Evolutionary conservation across 306 rosid species (phyloP).

Genomic region (Gastrolobium bilobum): DNA sequence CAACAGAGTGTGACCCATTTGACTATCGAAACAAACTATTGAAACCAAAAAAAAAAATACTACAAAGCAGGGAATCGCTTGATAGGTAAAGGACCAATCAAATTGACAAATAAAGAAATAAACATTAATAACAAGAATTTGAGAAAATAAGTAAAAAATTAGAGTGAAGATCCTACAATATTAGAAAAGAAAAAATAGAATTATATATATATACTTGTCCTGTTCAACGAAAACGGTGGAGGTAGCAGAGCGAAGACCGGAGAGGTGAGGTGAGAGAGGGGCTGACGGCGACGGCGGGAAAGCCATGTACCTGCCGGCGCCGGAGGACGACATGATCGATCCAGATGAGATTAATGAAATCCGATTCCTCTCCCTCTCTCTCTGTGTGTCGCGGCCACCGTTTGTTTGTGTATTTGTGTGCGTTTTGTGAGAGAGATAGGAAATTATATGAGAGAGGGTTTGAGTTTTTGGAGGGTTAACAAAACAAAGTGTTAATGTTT

Average conservation of each 20-base stretch:
- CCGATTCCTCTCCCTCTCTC: not conserved
- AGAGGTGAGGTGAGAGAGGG: conserved; percentile 62
- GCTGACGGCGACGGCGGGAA: conserved; percentile 92
- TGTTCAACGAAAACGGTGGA: conserved; percentile 76
- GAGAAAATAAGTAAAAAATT: not conserved
- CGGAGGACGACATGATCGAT: conserved; percentile 65
- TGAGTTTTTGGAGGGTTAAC: not conserved
- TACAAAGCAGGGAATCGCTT: conserved; percentile 18
- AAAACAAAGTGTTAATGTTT: too few relatives aligned
- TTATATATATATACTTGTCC: conserved; percentile 65
- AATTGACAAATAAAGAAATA: not conserved
- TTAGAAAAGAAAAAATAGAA: not conserved
- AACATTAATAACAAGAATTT: not conserved
- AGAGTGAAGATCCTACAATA: not conserved
- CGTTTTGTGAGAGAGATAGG: not conserved
- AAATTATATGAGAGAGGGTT: not conserved
- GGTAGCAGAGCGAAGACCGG: conserved; percentile 83
- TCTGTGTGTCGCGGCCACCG: too few relatives aligned
- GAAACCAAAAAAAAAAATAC: not conserved
- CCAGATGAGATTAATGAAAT: too few relatives aligned
- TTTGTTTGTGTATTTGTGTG: conserved; percentile 20
- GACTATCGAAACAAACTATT: not conserved
- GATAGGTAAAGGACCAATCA: not conserved
- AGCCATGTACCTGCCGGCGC: conserved; percentile 77
- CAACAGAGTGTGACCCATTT: conserved; percentile 2